Base-by-base conservation (phyloP, 2,329 filamentous ascomycete species). In the Pseudocercospora cruenta region DNA sequence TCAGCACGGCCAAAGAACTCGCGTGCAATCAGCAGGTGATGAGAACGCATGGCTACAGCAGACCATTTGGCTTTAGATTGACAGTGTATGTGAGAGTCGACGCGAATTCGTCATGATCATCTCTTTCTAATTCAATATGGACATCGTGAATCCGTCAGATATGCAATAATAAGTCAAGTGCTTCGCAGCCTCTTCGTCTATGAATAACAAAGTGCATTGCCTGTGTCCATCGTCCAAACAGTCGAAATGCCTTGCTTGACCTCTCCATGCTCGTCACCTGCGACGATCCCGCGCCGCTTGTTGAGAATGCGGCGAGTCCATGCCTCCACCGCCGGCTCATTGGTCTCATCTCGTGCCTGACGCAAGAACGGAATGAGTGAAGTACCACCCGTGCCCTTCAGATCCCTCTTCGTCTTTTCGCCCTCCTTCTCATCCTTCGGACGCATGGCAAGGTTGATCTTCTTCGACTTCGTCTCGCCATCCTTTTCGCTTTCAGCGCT, bases 291-390 rank as follows among this genome's bases (percentile, higher is more conserved):
- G 21, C 66, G 57, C 0, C 82, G 84, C 63, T 85, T 86, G 68
- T 82, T 87, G 22, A 90, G 80, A 49, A 90, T 72, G 24, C 86
- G 80, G 60, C 83, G 80, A 14, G 87, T 87, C 88, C 88, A 90
- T 0, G 82, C 82, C 72, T 89, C 87, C 58, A 98, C 90, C 0
- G 94, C 93, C 1, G 93, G 93, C 78, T 98, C 94, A 16, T 92
- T 92, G 0, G 95, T 99, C 83, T 99, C 95, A 74, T 99, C 94
- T 28, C 95, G 86, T 4, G 95, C 95, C 80, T 99, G 95, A 80
- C 98, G 97, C 67, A 99, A 83, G 80, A 99, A 99, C 0, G 94
- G 92, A 63, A 99, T 97, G 64, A 99, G 82, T 0, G 94, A 92
- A 0, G 95, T 98, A 16, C 95, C 95, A 14, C 95, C 95, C 0